phyloP scores from a whole-genome alignment of 345 rosid species.

The Bretschneidera sinensis region DNA sequence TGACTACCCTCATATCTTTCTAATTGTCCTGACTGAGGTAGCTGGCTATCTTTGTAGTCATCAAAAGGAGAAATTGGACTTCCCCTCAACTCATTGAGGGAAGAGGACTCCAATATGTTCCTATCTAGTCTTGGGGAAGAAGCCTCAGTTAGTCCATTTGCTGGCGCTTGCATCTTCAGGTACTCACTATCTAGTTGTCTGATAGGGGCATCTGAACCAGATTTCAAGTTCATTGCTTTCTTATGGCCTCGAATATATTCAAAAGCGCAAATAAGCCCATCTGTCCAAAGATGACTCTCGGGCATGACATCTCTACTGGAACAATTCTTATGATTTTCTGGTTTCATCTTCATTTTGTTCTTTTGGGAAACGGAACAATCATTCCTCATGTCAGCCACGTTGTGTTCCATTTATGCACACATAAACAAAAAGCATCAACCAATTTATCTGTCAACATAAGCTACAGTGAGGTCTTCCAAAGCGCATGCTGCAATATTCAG shows the following conservation, averaged over 20 bases:
- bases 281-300: constrained; percentile 68
- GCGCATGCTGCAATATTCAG: no score
- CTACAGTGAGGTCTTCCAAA: not conserved
- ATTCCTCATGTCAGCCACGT: constrained; percentile 18
- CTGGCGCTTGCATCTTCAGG: constrained; percentile 16
- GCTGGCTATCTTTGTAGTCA: constrained; percentile 30
- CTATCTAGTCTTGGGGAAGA: constrained; percentile 20
- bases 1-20: constrained; percentile 56
- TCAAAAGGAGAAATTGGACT: constrained; percentile 28
- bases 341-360: constrained; percentile 23
- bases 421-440: not conserved
- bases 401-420: constrained; percentile 15
- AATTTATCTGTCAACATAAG: not conserved
- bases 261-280: constrained; percentile 89
- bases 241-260: constrained; percentile 53
- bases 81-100: constrained; percentile 18
- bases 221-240: constrained; percentile 21
- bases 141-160: constrained; percentile 25
- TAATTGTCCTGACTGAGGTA: constrained; percentile 28
- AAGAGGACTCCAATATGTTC: constrained; percentile 27
- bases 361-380: constrained; percentile 19
- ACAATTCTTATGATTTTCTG: constrained; percentile 21
- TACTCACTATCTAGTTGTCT: constrained; percentile 18
- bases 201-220: constrained; percentile 21
- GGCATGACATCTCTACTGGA: constrained; percentile 35